Percentiles rank a stretch among this genome's conserved stretches.
Conservation (phyloP, 257 asterid genomes). For the Nicotiana tomentosiformis region DNA sequence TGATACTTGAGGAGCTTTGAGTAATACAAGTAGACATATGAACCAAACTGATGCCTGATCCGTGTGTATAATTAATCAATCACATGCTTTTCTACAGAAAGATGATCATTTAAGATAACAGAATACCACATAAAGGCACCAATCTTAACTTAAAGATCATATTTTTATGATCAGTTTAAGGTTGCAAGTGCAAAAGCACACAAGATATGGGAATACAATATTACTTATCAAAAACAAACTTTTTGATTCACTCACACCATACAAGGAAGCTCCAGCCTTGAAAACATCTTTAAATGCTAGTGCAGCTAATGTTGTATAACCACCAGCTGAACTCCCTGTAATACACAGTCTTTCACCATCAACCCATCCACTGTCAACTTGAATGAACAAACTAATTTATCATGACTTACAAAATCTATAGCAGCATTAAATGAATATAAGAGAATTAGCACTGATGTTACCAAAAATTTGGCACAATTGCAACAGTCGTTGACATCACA, state of each 20-base stretch:
- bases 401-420: neutral
- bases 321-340: conserved; percentile 98
- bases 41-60: neutral
- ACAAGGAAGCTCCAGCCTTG: conserved; percentile 90
- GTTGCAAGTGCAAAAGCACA: neutral
- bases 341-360: conserved; percentile 83
- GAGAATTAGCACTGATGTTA: conserved; percentile 17
- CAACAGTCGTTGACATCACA: conserved; percentile 91
- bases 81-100: neutral
- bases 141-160: neutral
- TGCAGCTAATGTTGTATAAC: conserved; percentile 92
- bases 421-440: neutral
- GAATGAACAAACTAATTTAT: conserved; percentile 19
- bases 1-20: neutral
- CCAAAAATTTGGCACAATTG: conserved; percentile 92
- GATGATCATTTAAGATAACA: neutral
- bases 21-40: neutral
- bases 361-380: conserved; percentile 82
- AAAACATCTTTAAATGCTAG: conserved; percentile 81
- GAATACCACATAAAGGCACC: neutral
- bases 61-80: too few relatives aligned
- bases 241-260: conserved; percentile 69
- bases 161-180: neutral
- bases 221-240: neutral
- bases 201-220: neutral